Evolutionary conservation across 1,284 basidiomycete species (phyloP), one percentile per base, ranked within the genome.

Genomic region (Sporisorium sorghi): DNA sequence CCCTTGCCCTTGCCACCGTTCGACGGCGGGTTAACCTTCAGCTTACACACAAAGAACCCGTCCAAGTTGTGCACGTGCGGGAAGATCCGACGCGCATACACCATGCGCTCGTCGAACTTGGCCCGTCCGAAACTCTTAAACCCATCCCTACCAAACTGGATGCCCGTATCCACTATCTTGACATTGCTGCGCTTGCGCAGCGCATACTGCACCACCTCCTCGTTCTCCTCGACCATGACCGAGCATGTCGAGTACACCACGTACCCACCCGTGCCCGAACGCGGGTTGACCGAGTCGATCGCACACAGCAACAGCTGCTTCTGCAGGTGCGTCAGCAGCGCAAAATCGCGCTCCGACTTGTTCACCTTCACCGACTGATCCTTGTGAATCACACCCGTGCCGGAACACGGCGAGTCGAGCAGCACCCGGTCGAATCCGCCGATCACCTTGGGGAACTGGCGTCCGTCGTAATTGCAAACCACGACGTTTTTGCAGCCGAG

Each of bases 391-490:
- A 99, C 96, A 73, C 97, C 97, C 1, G 97, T 99, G 19, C 97
- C 97, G 78, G 92, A 94, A 85, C 97, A 99, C 28, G 97, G 97
- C 43, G 97, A 96, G 85, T 99, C 97, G 60, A 99, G 87, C 67
- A 99, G 86, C 35, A 99, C 94, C 21, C 97, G 89, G 84, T 99
- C 96, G 79, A 99, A 99, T 1, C 97, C 97, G 23, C 96, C 97
- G 87, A 99, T 94, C 46, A 99, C 95, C 85, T 96, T 97, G n/a
- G 97, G 97, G 87, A 99, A 99, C 85, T 98, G 92, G 65, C 97
- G 88, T 5, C 95, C 97, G 82, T 99, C 97, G 83, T 99, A 96
- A 62, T 94, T 97, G 86, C 94, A 98, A 35, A 99, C 91, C 10
- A 97, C 91, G 50, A 99, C 95, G 84, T 99, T 99, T 86, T 94